Evolutionary conservation across 257 asterid genomes (phyloP).

Genomic region (Haberlea rhodopensis): DNA sequence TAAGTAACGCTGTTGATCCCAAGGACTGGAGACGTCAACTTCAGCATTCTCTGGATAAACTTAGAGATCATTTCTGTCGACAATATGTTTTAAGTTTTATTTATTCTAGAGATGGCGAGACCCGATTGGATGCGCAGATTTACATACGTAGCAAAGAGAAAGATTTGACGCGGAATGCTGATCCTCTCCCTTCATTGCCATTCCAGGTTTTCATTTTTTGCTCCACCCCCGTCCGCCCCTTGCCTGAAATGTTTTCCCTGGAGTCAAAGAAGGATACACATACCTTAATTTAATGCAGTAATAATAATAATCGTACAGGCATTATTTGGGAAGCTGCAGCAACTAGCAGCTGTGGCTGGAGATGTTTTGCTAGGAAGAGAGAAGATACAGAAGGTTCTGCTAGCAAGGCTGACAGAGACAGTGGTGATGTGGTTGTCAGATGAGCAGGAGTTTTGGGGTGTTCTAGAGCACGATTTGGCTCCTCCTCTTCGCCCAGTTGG

Average conservation of each 20-base stretch:
- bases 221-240: not conserved
- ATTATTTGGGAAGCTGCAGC: slow-evolving; percentile 95
- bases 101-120: slow-evolving; percentile 88
- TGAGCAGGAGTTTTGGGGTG: slow-evolving; percentile 93
- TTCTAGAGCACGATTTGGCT: slow-evolving; percentile 77
- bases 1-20: slow-evolving; percentile 53
- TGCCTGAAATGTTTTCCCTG: not conserved
- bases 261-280: not conserved
- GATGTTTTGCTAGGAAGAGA: slow-evolving; percentile 91
- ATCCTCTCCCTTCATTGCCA: slow-evolving; percentile 92
- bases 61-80: slow-evolving; percentile 83
- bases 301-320: slow-evolving; percentile 56
- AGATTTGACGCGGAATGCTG: slow-evolving; percentile 57
- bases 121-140: slow-evolving; percentile 85
- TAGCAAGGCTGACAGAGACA: slow-evolving; percentile 90
- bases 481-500: slow-evolving; percentile 87
- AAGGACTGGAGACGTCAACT: slow-evolving; percentile 96
- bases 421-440: slow-evolving; percentile 96
- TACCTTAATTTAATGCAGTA: not conserved
- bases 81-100: slow-evolving; percentile 84
- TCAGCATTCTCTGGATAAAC: slow-evolving; percentile 91
- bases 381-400: slow-evolving; percentile 87
- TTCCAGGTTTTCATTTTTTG: slow-evolving; percentile 63
- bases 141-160: slow-evolving; percentile 69
- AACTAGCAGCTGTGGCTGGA: slow-evolving; percentile 90